These are phyloP conservation scores for Pythium coloratum DNA, from an alignment of 352 stramenopile species.

Conservation along the genomic window DNA sequence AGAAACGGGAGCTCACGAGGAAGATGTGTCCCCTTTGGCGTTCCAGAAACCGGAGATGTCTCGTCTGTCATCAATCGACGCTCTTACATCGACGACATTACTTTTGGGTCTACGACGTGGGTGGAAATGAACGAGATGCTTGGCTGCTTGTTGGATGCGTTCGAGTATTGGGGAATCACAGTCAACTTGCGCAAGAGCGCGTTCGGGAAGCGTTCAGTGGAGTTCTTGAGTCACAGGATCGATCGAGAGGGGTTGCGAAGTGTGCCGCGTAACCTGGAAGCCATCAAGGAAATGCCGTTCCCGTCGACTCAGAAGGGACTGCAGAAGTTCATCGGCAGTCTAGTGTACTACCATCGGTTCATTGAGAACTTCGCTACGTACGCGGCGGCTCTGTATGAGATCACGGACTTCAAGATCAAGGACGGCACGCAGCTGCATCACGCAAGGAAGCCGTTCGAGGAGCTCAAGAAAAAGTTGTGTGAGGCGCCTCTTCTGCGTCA, in stretches of 20 bases:
- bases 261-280: background rate
- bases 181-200: constrained; percentile 31
- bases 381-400: constrained; percentile 16
- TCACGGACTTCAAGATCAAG: constrained; percentile 7
- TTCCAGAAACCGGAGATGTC: background rate
- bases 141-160: constrained; percentile 12
- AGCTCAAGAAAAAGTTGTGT: constrained; percentile 11
- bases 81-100: constrained; percentile 38
- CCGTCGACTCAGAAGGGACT: constrained; percentile 18
- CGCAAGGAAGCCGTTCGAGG: constrained; percentile 14
- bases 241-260: background rate
- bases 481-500: constrained; percentile 15
- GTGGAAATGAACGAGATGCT: constrained; percentile 16
- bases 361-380: constrained; percentile 22
- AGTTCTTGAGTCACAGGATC: constrained; percentile 17
- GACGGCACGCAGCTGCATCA: background rate
- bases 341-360: constrained; percentile 23
- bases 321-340: constrained; percentile 22
- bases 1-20: background rate
- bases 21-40: background rate
- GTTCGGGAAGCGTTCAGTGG: constrained; percentile 18
- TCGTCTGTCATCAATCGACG: background rate
- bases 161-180: constrained; percentile 24
- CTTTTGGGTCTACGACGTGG: constrained; percentile 13
- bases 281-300: constrained; percentile 14